phyloP scores from a whole-genome alignment of 352 stramenopile genomes.

The Phytophthora constricta region DNA sequence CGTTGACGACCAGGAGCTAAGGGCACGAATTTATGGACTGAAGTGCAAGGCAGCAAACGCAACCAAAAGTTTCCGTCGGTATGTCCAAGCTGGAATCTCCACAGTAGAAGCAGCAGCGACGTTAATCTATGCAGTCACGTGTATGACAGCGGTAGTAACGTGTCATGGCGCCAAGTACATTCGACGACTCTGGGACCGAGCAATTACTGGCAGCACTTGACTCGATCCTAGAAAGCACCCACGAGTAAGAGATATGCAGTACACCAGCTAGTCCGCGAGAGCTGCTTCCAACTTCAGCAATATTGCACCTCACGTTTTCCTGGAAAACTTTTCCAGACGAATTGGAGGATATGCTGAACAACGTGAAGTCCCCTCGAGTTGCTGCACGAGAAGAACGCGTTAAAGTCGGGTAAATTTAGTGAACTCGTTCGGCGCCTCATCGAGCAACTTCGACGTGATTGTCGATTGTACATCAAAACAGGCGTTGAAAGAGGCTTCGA shows the following conservation, averaged over 20 bases:
- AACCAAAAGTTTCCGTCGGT: neutral
- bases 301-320: neutral
- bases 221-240: slow-evolving; percentile 1
- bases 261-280: neutral
- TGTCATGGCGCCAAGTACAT: slow-evolving; percentile 1
- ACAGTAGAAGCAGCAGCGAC: neutral
- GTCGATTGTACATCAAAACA: neutral
- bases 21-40: neutral
- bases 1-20: neutral
- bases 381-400: neutral
- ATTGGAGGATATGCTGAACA: slow-evolving; percentile 9
- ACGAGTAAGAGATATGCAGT: neutral
- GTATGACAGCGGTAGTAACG: slow-evolving; percentile 1
- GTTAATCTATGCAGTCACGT: neutral
- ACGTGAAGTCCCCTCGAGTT: neutral
- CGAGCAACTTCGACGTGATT: slow-evolving; percentile 5
- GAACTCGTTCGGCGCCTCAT: neutral
- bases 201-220: slow-evolving; percentile 3
- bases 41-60: neutral
- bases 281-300: slow-evolving; percentile 5
- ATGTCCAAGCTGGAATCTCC: slow-evolving; percentile 2
- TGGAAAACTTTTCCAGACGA: slow-evolving; percentile 10
- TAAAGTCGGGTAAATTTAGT: neutral
- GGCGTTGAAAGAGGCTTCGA: neutral
- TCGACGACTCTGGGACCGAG: slow-evolving; percentile 6